Conservation (phyloP, 1,139 yeast genomes). For the Debaryomyces sp. region DNA sequence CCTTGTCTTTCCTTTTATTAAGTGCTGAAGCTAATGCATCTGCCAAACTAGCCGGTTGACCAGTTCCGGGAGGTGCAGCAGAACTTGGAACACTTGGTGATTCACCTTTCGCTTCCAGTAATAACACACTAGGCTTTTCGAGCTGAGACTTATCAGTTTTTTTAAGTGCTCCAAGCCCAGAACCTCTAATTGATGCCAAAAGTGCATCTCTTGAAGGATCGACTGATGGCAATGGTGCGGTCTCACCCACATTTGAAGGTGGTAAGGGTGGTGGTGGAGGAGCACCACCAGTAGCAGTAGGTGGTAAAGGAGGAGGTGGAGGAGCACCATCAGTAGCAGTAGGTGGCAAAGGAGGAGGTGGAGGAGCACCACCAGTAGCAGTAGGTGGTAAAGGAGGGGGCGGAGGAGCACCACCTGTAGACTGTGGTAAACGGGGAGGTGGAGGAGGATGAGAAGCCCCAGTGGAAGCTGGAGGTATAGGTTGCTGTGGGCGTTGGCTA, state of each 20-base stretch:
- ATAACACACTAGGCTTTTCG: conserved; percentile 72
- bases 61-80: conserved; percentile 39
- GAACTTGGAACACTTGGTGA: conserved; percentile 28
- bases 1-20: conserved; percentile 78
- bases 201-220: conserved; percentile 78
- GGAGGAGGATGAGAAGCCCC: conserved; percentile 19
- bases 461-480: background rate
- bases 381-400: conserved; percentile 17
- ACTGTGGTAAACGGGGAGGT: conserved; percentile 18
- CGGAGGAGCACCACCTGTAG: conserved; percentile 14
- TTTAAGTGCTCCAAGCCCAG: conserved; percentile 67
- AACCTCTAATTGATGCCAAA: conserved; percentile 80
- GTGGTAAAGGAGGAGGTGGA: conserved; percentile 34
- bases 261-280: conserved; percentile 43
- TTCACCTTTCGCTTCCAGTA: conserved; percentile 75
- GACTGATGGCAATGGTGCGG: conserved; percentile 32
- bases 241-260: conserved; percentile 22
- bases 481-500: background rate
- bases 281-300: conserved; percentile 32
- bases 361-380: conserved; percentile 22
- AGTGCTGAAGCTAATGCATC: conserved; percentile 90
- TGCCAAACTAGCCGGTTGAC: conserved; percentile 66
- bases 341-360: conserved; percentile 28
- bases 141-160: conserved; percentile 83
- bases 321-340: conserved; percentile 16